Conservation (phyloP, 2,329 filamentous ascomycete genomes). For the Lecanoromycetidae sp. region DNA sequence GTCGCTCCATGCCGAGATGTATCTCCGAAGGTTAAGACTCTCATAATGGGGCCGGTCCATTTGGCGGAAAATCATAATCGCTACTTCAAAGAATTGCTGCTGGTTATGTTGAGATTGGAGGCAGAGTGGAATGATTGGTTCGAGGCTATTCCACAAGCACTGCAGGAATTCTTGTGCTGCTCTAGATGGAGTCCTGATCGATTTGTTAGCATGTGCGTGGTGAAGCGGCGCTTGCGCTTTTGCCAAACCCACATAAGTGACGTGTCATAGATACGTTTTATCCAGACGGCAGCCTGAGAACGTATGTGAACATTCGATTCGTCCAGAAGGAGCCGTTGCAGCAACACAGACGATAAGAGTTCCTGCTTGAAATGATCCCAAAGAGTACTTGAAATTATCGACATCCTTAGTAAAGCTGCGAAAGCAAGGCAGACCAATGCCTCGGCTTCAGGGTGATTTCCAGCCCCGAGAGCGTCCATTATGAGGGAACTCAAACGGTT, state of each 20-base stretch:
- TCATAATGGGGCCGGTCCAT: slow-evolving; percentile 29
- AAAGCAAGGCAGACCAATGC: slow-evolving; percentile 33
- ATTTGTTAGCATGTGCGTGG: neutral
- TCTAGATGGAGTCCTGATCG: neutral
- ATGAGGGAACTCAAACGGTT: slow-evolving; percentile 25
- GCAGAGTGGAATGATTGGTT: slow-evolving; percentile 30
- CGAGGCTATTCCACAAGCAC: slow-evolving; percentile 35
- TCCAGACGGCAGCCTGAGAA: slow-evolving; percentile 29
- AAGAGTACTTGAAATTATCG: slow-evolving; percentile 34
- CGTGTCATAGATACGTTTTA: slow-evolving; percentile 28
- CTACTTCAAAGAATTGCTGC: slow-evolving; percentile 36
- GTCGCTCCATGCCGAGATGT: slow-evolving; percentile 32
- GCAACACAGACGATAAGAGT: slow-evolving; percentile 27
- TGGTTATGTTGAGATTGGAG: slow-evolving; percentile 26
- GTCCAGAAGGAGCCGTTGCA: slow-evolving; percentile 33
- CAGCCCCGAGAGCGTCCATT: slow-evolving; percentile 2
- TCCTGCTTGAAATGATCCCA: slow-evolving; percentile 34
- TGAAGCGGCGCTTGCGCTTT: neutral
- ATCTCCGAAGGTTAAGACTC: slow-evolving; percentile 29
- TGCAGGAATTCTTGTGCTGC: slow-evolving; percentile 23
- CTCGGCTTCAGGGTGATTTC: slow-evolving; percentile 19
- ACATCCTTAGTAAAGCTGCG: slow-evolving; percentile 38
- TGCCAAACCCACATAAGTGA: slow-evolving; percentile 21
- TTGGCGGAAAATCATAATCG: slow-evolving; percentile 31
- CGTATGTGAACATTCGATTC: slow-evolving; percentile 32